Conservation (phyloP, 1,284 basidiomycete species). For the Apiotrichum gamsii region DNA sequence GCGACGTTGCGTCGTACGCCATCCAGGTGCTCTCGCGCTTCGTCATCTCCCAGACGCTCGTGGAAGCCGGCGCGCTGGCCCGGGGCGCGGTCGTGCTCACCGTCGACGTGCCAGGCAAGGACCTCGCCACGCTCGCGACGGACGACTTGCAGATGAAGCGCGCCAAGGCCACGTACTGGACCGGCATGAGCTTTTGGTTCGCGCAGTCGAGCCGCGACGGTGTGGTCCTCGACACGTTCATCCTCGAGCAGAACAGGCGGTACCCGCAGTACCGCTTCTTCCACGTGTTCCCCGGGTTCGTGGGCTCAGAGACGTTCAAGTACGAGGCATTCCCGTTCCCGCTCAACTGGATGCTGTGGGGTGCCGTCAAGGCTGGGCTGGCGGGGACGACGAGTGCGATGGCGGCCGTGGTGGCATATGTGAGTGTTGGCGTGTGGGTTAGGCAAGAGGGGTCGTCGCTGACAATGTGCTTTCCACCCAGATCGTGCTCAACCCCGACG, state of each 20-base stretch:
- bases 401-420: too few species aligned
- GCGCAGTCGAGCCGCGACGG: conserved; percentile 19
- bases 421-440: too few species aligned
- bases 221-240: conserved; percentile 15
- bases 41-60: conserved; percentile 11
- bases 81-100: conserved; percentile 8
- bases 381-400: too few species aligned
- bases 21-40: conserved; percentile 18
- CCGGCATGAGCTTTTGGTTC: conserved; percentile 7
- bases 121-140: conserved; percentile 5
- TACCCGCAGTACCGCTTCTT: neutral
- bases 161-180: neutral
- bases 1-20: conserved; percentile 3
- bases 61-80: neutral
- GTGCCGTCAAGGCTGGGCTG: too few species aligned
- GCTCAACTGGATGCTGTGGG: too few species aligned
- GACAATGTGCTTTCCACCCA: too few species aligned
- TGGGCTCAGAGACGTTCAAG: neutral
- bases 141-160: conserved; percentile 13
- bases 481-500: too few species aligned
- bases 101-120: conserved; percentile 14
- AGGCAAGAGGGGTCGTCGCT: too few species aligned
- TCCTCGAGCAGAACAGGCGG: neutral
- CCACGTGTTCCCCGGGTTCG: neutral
- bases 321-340: too few species aligned